Conservation (phyloP, 2,329 filamentous ascomycete species). For the Didymellaceae sp. region DNA sequence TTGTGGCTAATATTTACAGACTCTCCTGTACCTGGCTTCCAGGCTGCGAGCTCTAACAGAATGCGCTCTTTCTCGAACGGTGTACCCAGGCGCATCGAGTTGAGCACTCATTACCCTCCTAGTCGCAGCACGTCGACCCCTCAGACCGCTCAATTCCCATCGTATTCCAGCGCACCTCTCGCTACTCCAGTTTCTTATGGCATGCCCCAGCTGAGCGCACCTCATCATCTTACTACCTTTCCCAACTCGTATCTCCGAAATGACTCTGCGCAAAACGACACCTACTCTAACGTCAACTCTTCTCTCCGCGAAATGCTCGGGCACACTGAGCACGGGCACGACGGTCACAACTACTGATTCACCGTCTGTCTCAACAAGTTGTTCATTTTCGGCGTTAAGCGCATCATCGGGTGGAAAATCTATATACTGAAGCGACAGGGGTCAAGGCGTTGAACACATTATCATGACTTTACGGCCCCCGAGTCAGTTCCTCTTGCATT, state of each 20-base stretch:
- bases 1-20: constrained; percentile 35
- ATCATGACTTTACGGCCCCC: constrained; percentile 17
- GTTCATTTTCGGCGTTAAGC: constrained; percentile 11
- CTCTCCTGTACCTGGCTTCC: constrained; percentile 50
- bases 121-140: constrained; percentile 45
- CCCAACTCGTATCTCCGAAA: constrained; percentile 48
- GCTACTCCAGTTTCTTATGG: constrained; percentile 44
- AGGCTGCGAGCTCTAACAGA: constrained; percentile 45
- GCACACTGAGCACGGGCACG: constrained; percentile 37
- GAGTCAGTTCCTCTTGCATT: not conserved
- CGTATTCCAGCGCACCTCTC: constrained; percentile 50
- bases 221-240: constrained; percentile 49
- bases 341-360: constrained; percentile 32
- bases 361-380: not conserved
- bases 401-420: constrained; percentile 10
- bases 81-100: constrained; percentile 49
- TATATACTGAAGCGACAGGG: constrained; percentile 7
- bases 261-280: constrained; percentile 43
- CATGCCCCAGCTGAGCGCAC: constrained; percentile 49
- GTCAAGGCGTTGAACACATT: constrained; percentile 3
- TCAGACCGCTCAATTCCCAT: constrained; percentile 50
- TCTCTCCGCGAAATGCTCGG: constrained; percentile 48
- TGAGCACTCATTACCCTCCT: constrained; percentile 50
- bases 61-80: constrained; percentile 50
- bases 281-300: constrained; percentile 44